Evolutionary conservation across 1,284 basidiomycete species (phyloP), one percentile per base, ranked within the genome.

Genomic region (Leccinum solheimii): DNA sequence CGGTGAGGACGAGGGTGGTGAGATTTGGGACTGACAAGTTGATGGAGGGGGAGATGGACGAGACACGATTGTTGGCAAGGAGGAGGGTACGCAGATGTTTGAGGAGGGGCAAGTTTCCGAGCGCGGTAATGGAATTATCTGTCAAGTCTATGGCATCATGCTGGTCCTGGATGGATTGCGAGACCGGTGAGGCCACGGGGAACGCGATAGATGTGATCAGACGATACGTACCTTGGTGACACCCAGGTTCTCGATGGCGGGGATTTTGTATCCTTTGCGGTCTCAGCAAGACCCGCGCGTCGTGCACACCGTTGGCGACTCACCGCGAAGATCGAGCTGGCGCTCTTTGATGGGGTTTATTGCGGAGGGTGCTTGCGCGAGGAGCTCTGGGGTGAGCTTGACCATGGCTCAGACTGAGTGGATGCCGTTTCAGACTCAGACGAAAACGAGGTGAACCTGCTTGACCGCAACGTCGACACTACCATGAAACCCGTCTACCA

Each of bases 171-270:
- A 55, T 48, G 57, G 3, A 23, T 60, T 36, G 26, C 30, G 50
- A 40, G 58, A 61, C 27, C 58, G 55, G 40, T 68, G 64, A 66
- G 66, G 62, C 59, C 50, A 62, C 40, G 13, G 40, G 52, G 7
- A 43, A 23, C 40, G 40, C 52, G 59, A 64, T 60, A 57, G 50
- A 54, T 51, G 21, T 56, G 66, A 74, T 75, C 62, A 59, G 59
- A 65, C 60, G 48, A 63, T 40, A 62, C 72, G 76, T 79, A 86
- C 95, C 86, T 84, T 94, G 77, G 93, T 97, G 72, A 98, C 95
- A 81, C 96, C 97, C 69, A 99, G 84, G 83, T 99, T 99, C 88
- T 99, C 97, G 74, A 99, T 99, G 57, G 93, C 88, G 52, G 96
- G 95, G 72, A 99, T 98, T 85, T 96, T 97, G 78, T 94, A 92